Evolutionary conservation across 805 yeast species (phyloP).

Genomic region (Wickerhamomyces queroliae): DNA sequence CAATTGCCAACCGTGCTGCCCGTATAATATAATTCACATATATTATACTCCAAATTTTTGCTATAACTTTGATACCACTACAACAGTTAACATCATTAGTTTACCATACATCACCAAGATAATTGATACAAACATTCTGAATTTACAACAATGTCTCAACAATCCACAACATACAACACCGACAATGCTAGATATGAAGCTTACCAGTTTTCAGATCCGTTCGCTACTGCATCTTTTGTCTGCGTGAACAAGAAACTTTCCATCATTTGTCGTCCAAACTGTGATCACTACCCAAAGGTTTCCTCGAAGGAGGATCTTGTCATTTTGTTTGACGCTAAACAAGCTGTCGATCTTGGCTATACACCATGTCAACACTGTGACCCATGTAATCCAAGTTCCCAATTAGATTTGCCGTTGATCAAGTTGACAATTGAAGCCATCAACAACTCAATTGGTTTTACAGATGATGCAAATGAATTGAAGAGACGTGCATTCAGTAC

Average conservation of each 20-base stretch:
- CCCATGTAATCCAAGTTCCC: constrained; percentile 31
- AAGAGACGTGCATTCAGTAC: constrained; percentile 20
- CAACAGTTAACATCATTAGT: not conserved
- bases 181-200: constrained; percentile 46
- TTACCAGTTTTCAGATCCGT: constrained; percentile 60
- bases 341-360: constrained; percentile 41
- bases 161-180: constrained; percentile 4
- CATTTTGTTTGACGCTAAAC: constrained; percentile 34
- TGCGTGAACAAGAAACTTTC: constrained; percentile 40
- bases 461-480: constrained; percentile 13
- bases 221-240: constrained; percentile 52
- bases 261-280: constrained; percentile 62
- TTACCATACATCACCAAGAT: not conserved
- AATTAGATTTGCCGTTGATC: constrained; percentile 19
- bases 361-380: constrained; percentile 50
- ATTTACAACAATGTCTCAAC: not conserved
- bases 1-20: too few species aligned
- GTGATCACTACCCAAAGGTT: constrained; percentile 43
- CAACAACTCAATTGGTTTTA: constrained; percentile 52
- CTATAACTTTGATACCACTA: not conserved
- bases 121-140: not conserved
- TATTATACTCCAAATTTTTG: too few species aligned
- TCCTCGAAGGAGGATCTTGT: constrained; percentile 33
- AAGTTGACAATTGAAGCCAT: constrained; percentile 49
- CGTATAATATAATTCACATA: too few species aligned